A percentile compares a stretch with the other conserved stretches of the same genome.
Evolutionary conservation across 768 basidiomycete species (phyloP).

Genomic region (Cystofilobasidium macerans): DNA sequence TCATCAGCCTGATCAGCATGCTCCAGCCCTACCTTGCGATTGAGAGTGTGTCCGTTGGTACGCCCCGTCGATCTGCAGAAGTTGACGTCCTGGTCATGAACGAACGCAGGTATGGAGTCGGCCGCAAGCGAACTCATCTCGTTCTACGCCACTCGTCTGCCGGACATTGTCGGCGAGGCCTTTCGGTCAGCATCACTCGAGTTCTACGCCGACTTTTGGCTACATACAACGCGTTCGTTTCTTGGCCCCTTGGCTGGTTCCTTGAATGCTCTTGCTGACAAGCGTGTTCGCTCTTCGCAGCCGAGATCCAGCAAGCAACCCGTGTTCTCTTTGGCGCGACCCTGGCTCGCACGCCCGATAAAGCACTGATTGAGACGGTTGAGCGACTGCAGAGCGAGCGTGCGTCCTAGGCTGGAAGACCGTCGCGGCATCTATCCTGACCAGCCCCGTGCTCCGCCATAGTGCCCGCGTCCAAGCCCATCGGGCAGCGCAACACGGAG

Average conservation of each 20-base stretch:
- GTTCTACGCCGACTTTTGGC: slow-evolving; percentile 61
- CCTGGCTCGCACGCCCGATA: slow-evolving; percentile 56
- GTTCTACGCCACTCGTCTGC: slow-evolving; percentile 67
- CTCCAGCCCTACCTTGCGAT: slow-evolving; percentile 63
- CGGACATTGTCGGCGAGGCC: slow-evolving; percentile 48
- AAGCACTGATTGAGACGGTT: slow-evolving; percentile 50
- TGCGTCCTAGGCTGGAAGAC: slow-evolving; percentile 36
- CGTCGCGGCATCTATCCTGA: not conserved
- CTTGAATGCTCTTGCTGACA: no score
- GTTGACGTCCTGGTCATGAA: no score
- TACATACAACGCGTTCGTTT: slow-evolving; percentile 26
- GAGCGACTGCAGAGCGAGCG: slow-evolving; percentile 57
- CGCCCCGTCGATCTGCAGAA: not conserved
- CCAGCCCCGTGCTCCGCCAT: no score
- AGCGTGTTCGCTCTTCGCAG: slow-evolving; percentile 37
- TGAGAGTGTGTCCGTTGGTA: slow-evolving; percentile 46
- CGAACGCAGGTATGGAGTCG: slow-evolving; percentile 51
- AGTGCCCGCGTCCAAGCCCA: slow-evolving; percentile 57
- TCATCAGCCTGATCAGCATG: slow-evolving; percentile 55
- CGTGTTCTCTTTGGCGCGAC: slow-evolving; percentile 67
- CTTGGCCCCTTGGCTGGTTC: no score
- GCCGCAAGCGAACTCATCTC: slow-evolving; percentile 61
- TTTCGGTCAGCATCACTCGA: slow-evolving; percentile 62
- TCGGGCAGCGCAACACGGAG: slow-evolving; percentile 50
- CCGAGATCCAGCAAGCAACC: slow-evolving; percentile 65